Base-by-base conservation (phyloP, 2,329 filamentous ascomycete species). In the Fusarium equiseti region DNA sequence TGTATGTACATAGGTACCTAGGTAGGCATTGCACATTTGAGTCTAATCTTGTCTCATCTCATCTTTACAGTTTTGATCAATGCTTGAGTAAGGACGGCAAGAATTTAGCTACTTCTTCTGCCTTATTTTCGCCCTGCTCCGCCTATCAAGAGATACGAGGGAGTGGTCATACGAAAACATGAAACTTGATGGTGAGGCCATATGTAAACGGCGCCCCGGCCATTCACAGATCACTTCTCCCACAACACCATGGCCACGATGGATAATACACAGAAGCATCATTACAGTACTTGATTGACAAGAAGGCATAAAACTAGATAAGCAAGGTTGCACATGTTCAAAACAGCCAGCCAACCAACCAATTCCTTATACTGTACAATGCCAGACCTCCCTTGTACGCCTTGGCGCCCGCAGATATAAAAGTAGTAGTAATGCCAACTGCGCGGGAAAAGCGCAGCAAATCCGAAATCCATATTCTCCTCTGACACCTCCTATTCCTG, bases 361-460 rank as follows among this genome's bases (percentile, higher is more conserved):
- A 43, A 48, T 62, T 43, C 67, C 56, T 46, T 53, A 50, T 66
- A 66, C 64, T 70, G 50, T 69, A 71, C 64, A 72, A 70, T 71
- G 65, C 68, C 50, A 49, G 54, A 24, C 63, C 56, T 56, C 55
- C 64, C 48, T 56, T 60, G n/a, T 71, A 69, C 69, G 69, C 69
- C 68, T 44, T 35, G 44, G 43, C 68, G 56, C 69, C 69, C 32
- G 60, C 31, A 55, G 52, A 63, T 45, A 58, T 60, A 32, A 46
- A 12, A 44, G 26, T 26, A 60, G 51, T 32, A 27, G n/a, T 43
- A 52, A 53, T 43, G 20, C n/a, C 16, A 46, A 40, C 35, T 54
- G 26, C 35, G 48, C 54, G 35, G 51, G 16, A 31, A 61, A 57
- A 66, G 44, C 46, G 40, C 24, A 66, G 44, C 24, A 50, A 51